Conservation (phyloP, 1,284 basidiomycete genomes). For the Cutaneotrichosporon sp. region DNA sequence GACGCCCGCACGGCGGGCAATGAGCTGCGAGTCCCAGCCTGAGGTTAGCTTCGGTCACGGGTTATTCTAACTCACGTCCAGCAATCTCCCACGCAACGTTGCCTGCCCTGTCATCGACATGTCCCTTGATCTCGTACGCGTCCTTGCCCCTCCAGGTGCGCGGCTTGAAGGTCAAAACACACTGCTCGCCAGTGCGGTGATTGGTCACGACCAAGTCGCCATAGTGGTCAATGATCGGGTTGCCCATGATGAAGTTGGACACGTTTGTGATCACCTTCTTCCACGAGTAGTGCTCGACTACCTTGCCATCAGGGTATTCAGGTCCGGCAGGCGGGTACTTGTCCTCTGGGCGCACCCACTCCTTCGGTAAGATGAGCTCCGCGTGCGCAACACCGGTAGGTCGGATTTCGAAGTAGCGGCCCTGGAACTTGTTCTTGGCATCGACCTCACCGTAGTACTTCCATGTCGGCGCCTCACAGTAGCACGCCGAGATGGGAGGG, state of each 20-base stretch:
- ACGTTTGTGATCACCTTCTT: constrained; percentile 86
- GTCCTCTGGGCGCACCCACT: constrained; percentile 51
- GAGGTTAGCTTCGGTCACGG: constrained; percentile 9
- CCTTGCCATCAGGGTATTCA: constrained; percentile 36
- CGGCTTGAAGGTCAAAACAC: constrained; percentile 89
- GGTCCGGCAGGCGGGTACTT: constrained; percentile 43
- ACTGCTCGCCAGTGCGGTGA: constrained; percentile 86
- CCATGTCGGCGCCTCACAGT: constrained; percentile 84
- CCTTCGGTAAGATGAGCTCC: constrained; percentile 70
- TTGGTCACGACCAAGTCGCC: constrained; percentile 89
- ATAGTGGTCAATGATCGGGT: constrained; percentile 93
- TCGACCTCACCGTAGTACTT: constrained; percentile 83
- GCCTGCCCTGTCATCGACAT: constrained; percentile 66
- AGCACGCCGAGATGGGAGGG: constrained; percentile 95
- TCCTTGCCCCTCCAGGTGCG: constrained; percentile 89
- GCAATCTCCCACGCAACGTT: constrained; percentile 80
- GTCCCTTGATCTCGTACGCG: constrained; percentile 86
- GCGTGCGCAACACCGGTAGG: constrained; percentile 92
- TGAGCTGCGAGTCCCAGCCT: constrained; percentile 90
- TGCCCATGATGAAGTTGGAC: constrained; percentile 89
- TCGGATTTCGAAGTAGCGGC: constrained; percentile 92
- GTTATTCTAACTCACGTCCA: constrained; percentile 60
- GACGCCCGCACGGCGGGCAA: constrained; percentile 70
- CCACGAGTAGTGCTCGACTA: constrained; percentile 48
- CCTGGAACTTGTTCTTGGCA: constrained; percentile 85